Evolutionary conservation across 208 protist genomes (phyloP).

Genomic region (Phytomonas sp.): DNA sequence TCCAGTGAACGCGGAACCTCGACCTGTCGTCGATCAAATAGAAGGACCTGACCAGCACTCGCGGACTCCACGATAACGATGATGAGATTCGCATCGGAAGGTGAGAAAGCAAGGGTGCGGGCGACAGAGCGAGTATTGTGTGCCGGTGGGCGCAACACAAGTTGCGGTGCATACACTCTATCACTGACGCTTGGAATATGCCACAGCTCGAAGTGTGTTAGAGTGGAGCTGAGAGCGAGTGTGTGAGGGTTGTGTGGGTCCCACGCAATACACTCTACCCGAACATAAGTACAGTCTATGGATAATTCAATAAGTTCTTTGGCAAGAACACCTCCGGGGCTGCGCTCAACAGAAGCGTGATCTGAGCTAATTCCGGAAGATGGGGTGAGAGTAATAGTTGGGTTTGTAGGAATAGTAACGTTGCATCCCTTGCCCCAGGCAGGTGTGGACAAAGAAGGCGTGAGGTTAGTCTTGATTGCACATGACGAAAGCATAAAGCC

Average conservation of each 20-base stretch:
- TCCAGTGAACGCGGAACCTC: constrained; percentile 39
- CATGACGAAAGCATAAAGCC: background rate
- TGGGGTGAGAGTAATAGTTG: constrained; percentile 10
- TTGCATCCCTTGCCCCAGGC: constrained; percentile 16
- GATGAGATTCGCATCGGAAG: constrained; percentile 63
- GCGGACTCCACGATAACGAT: constrained; percentile 54
- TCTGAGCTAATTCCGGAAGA: constrained; percentile 4
- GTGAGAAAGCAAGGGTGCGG: constrained; percentile 69
- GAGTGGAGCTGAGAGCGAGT: constrained; percentile 57
- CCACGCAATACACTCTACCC: constrained; percentile 74
- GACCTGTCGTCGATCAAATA: constrained; percentile 71
- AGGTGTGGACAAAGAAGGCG: constrained; percentile 18
- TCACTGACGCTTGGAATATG: constrained; percentile 35
- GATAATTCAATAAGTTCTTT: constrained; percentile 64
- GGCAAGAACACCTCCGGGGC: constrained; percentile 15
- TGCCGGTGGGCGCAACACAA: constrained; percentile 65
- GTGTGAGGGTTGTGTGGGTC: constrained; percentile 80
- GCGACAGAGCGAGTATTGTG: constrained; percentile 43
- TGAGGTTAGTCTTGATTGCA: background rate
- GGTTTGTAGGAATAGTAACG: constrained; percentile 14
- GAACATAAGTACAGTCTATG: constrained; percentile 54
- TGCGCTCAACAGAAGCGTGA: background rate
- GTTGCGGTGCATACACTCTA: constrained; percentile 40
- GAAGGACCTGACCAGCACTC: constrained; percentile 45
- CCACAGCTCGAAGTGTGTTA: constrained; percentile 82